Evolutionary conservation across 176 grass and related monocot species (phyloP).

Genomic region (Otatea glauca): DNA sequence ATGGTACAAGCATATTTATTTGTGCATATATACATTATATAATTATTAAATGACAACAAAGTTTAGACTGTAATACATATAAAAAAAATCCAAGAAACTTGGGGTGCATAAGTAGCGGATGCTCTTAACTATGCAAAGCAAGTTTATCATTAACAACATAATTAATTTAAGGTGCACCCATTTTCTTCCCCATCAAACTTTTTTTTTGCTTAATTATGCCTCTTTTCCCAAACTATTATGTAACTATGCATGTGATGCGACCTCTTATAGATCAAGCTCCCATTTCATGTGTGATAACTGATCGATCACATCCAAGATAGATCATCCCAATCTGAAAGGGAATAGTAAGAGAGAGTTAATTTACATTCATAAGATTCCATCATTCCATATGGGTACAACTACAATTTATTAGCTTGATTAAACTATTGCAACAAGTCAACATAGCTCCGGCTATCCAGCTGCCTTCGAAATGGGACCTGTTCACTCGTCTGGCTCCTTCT

Average conservation of each 20-base stretch:
- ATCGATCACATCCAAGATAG: not conserved
- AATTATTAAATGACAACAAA: not conserved
- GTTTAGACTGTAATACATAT: not conserved
- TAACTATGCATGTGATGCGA: not conserved
- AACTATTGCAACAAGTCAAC: slow-evolving; percentile 51
- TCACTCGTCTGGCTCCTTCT: too few relatives aligned
- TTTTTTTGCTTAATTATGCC: not conserved
- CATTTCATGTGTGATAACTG: slow-evolving; percentile 25
- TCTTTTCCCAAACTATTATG: not conserved
- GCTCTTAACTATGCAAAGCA: not conserved
- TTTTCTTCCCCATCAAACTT: not conserved
- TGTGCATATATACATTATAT: not conserved
- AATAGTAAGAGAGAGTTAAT: slow-evolving; percentile 14
- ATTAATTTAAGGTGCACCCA: not conserved
- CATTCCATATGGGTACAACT: slow-evolving; percentile 41
- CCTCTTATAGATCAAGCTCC: not conserved
- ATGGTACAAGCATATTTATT: not conserved
- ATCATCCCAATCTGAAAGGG: slow-evolving; percentile 8
- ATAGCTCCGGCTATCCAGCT: slow-evolving; percentile 30
- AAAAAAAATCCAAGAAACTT: not conserved
- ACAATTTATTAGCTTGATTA: slow-evolving; percentile 22
- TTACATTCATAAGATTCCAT: slow-evolving; percentile 50
- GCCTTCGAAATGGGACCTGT: not conserved
- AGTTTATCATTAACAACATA: slow-evolving; percentile 10
- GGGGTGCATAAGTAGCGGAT: slow-evolving; percentile 28